These are phyloP conservation scores for Komagataella mondaviorum DNA, from an alignment of 805 yeast species.

Conservation along the genomic window DNA sequence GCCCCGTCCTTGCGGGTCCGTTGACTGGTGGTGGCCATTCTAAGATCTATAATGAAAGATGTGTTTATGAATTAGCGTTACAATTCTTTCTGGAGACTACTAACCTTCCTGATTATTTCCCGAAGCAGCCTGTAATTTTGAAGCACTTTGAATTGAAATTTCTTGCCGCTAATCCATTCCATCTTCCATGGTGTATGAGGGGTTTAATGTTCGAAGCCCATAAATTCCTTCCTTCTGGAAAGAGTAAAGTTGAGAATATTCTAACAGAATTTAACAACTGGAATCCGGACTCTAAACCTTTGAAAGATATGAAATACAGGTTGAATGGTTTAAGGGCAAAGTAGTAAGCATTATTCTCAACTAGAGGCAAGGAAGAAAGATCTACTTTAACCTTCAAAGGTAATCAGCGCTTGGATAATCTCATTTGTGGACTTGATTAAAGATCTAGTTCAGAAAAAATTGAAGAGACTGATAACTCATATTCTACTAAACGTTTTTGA, in stretches of 20 bases:
- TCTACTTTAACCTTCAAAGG: too few relatives aligned
- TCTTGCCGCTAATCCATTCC: conserved; percentile 68
- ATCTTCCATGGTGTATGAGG: conserved; percentile 86
- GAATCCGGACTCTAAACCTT: conserved; percentile 74
- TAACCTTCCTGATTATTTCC: conserved; percentile 16
- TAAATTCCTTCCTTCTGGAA: conserved; percentile 22
- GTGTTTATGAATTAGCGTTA: conserved; percentile 73
- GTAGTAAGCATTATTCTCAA: conserved; percentile 5
- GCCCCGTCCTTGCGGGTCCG: conserved; percentile 73
- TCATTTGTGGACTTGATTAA: too few relatives aligned
- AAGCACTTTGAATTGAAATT: conserved; percentile 45
- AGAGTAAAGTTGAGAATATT: conserved; percentile 44
- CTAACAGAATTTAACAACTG: conserved; percentile 68
- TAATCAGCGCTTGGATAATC: too few relatives aligned
- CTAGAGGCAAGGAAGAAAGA: too few relatives aligned
- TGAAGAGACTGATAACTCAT: too few relatives aligned
- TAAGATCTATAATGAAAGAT: conserved; percentile 68
- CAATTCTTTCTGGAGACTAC: conserved; percentile 61
- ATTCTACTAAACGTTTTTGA: too few relatives aligned
- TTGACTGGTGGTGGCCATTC: conserved; percentile 95
- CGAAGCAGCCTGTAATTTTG: conserved; percentile 13
- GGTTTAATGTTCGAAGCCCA: conserved; percentile 54
- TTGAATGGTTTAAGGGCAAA: conserved; percentile 21
- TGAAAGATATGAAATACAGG: conserved; percentile 70
- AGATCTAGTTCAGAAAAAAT: too few relatives aligned